Evolutionary conservation across 257 asterid species (phyloP), one percentile per base, ranked within the genome.

Genomic region (Lavandula angustifolia): DNA sequence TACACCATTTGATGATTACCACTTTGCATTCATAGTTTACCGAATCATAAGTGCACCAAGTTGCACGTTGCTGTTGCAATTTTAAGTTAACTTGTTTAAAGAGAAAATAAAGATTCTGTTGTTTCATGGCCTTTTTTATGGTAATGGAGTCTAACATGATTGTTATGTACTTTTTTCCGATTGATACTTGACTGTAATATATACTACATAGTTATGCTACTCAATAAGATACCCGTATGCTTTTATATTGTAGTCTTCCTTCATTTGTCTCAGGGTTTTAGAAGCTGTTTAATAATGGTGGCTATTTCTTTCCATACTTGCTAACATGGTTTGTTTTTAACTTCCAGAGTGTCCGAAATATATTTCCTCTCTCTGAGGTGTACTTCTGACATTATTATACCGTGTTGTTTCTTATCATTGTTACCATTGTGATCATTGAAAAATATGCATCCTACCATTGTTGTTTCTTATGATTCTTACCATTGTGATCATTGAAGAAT

Each of bases 371-470:
- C 32, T 66, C 53, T 41, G 35, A 60, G 22, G 17, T 38, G 51
- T 54, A 33, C n/a, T 22, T 52, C 13, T 65, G 13, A 49, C 48
- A 7, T 46, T 34, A n/a, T 9, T 14, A 1, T 33, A 49, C 14
- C 12, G 14, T n/a, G 3, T 6, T 46, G 7, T 8, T 44, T 17
- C 47, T 41, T 49, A 43, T n/a, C 34, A 41, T 47, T 9, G 7
- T 17, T 13, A 46, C 60, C n/a, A 34, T 32, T 35, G 17, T 46
- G 58, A 16, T 55, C 17, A 14, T 56, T 29, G 43, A 9, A 40
- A 46, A 18, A 44, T 34, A 47, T 64, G 12, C 14, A 40, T 59
- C 53, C 59, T 52, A 34, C 53, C 59, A 58, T 34, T 64, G 3
- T 17, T n/a, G n/a, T n/a, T n/a, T 17, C 47, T 41, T 49, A 43